Conservation (phyloP, 2,329 filamentous ascomycete genomes). For the Chaetomiaceae sp. region DNA sequence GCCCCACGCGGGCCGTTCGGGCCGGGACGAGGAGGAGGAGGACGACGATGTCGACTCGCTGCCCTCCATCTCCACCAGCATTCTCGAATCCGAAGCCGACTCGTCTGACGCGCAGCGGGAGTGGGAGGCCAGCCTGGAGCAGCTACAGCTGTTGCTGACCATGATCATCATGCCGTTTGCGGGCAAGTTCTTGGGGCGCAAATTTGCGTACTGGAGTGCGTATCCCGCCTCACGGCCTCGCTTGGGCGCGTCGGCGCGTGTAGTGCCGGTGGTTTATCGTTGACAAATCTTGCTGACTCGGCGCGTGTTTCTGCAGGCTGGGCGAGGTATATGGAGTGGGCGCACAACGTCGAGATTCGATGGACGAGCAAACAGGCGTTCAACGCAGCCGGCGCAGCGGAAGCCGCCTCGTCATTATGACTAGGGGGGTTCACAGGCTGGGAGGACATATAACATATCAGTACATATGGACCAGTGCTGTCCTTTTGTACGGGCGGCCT, state of each 20-base stretch:
- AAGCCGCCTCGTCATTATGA: constrained; percentile 52
- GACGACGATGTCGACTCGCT: constrained; percentile 58
- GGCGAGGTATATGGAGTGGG: constrained; percentile 92
- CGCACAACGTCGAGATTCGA: constrained; percentile 69
- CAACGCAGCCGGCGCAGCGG: constrained; percentile 56
- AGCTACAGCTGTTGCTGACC: constrained; percentile 84
- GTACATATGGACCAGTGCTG: too few species aligned
- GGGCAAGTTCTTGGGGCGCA: constrained; percentile 91
- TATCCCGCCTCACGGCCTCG: too few species aligned
- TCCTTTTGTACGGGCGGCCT: constrained; percentile 2
- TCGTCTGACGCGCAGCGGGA: constrained; percentile 85
- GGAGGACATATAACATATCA: constrained; percentile 8
- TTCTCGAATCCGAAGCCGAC: constrained; percentile 45
- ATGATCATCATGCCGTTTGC: constrained; percentile 93
- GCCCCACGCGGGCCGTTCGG: constrained; percentile 28
- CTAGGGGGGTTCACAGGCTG: constrained; percentile 13
- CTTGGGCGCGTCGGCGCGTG: too few species aligned
- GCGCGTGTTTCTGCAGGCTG: constrained; percentile 55
- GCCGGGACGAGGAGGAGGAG: constrained; percentile 30
- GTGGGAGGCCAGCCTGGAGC: constrained; percentile 91
- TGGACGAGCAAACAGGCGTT: constrained; percentile 59
- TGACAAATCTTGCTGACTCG: constrained; percentile 7
- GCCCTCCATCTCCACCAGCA: constrained; percentile 52
- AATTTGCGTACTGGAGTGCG: constrained; percentile 94
- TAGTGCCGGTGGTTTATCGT: neutral